Evolutionary conservation across 139 green algal genomes (phyloP), one percentile per base, ranked within the genome.

Genomic region (Closterium sp.): DNA sequence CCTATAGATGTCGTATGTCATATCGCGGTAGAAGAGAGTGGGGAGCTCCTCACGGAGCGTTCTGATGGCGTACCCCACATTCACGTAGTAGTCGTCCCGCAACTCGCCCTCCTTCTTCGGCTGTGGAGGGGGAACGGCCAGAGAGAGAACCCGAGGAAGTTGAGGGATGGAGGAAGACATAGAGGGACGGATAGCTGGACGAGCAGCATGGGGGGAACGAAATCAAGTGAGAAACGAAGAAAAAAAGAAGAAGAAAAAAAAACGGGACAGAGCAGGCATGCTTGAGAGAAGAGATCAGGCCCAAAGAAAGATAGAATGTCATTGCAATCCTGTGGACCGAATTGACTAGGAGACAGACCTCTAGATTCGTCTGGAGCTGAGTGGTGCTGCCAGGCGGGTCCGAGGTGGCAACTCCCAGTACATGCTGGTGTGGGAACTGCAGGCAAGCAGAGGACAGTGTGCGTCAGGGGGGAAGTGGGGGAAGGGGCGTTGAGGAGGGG

Each of bases 51-150:
- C 96, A 0, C 97, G 94, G 84, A 99, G 94, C 3, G 96, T 97
- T 55, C 97, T 95, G 32, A 99, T 98, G 30, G 97, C 97, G 88
- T 98, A 95, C 0, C 97, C 97, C 35, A 99, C 95, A 43, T 99
- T 99, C 7, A 97, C 97, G 91, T 98, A 99, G 90, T 97, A 99
- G 66, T 98, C 97, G 8, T 96, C 90, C n/a, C 88, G 33, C 83
- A 95, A 12, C 33, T 84, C 69, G n/a, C n/a, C n/a, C 85, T 91
- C 89, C 89, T 91, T 86, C 64, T 38, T 34, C 69, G 90, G 89
- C 84, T 76, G 55, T 19, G 25, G 55, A 19, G 12, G 12, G 16
- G 25, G 25, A 2, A 76, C 4, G 55, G 16, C 23, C 55, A 76
- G 2, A 76, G 7, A 66, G 55, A 76, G 55, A 76, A 76, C 55